Base-by-base conservation (phyloP, 1,284 basidiomycete genomes). In the Xerocomus tenax region DNA sequence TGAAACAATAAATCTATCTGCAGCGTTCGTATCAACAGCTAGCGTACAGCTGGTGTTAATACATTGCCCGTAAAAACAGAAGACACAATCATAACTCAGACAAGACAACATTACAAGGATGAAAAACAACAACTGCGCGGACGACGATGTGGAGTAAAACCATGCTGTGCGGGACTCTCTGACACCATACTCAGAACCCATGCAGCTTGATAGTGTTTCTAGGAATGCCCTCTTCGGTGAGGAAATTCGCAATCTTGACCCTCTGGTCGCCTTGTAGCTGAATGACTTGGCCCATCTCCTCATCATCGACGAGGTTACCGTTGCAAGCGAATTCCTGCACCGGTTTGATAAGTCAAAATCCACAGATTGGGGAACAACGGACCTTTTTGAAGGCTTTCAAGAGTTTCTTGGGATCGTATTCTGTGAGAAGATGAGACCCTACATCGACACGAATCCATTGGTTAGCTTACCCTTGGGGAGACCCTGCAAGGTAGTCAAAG, bases 261-360 rank as follows among this genome's bases (percentile, higher is more conserved):
- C 96, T 84, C 73, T 99, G 96, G 74, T 99, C 96, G 59, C 96
- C 96, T 72, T 98, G 96, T 60, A 99, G 84, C 75, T 99, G 96
- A 68, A 99, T 94, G 67, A 99, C 91, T 74, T 95, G 82, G 53
- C 96, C 96, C 73, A 93, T 84, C 74, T 96, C 92, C 71, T 91
- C 89, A 74, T 96, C 92, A 57, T 96, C 91, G 61, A 97, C 91
- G 63, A 99, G 80, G 56, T 90, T 96, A 59, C 96, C 96, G 74
- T 98, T 98, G 79, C 96, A 98, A 56, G 96, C 96, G 63, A 98
- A 98, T 76, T 97, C 93, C 90, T 96, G 15, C 3, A 16, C 64
- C 21, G 36, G 9, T 19, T 21, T 16, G 21, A 47, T 56, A 3
- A 53, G 52, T 49, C 23, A 47, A 34, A 13, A 25, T 34, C 19